Evolutionary conservation across 1,284 basidiomycete species (phyloP), one percentile per base, ranked within the genome.

Genomic region (Marasmius sp.): DNA sequence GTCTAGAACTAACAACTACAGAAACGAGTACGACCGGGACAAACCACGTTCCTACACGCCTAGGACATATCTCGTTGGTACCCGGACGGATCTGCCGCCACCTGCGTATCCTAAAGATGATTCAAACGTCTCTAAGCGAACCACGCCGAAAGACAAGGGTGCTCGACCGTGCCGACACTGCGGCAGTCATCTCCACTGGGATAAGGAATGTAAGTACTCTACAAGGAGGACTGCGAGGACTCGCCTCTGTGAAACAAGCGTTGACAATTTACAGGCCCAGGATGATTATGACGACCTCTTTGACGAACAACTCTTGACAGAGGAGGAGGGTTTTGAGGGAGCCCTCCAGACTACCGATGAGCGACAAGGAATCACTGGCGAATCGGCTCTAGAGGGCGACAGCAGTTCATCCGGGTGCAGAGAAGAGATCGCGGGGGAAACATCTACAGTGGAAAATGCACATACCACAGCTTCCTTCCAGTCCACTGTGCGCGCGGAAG

Each of bases 151-250:
- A 52, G 41, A 62, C 0, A 70, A 68, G 53, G 68, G 69, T 12
- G 70, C 70, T 33, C 53, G 72, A 37, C 74, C 74, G 0, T 78
- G 76, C 63, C 59, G 69, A 22, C 72, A 75, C 38, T 78, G 76
- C 57, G 72, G 76, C 5, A 74, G 72, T 34, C 65, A 57, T 1
- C 71, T 71, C 18, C 75, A 77, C 47, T 77, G 75, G 76, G 74
- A 77, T 52, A 47, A 59, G 2, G 68, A 70, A 61, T 74, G 72
- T 52, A 67, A 65, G 43, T 63, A 73, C 56, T 55, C 62, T n/a
- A n/a, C n/a, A 1, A 60, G 34, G 39, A 41, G 16, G 41, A 34
- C 51, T 18, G 62, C 62, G 37, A 34, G 57, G 16, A 38, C 59
- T 11, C 59, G 64, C 10, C 16, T 60, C 4, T 54, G 41, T 6